Conservation (phyloP, 2,329 filamentous ascomycete genomes). For the Beauveria varroae region DNA sequence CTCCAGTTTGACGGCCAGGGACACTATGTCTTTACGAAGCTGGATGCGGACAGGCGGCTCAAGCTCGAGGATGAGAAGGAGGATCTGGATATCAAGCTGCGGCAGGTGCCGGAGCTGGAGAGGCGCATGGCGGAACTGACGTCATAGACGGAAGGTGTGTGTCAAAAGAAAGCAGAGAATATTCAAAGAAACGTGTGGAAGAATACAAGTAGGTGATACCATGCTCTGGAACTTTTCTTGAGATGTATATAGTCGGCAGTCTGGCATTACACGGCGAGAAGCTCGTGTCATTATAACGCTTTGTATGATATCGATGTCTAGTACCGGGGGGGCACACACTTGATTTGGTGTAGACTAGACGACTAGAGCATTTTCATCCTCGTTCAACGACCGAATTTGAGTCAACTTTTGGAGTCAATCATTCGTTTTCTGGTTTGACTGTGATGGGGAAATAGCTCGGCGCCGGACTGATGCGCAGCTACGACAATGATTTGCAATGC, state of each 20-base stretch:
- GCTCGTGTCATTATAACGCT: background rate
- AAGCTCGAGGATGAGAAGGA: constrained; percentile 94
- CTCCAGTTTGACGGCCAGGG: constrained; percentile 96
- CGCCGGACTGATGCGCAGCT: no score
- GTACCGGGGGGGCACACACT: background rate
- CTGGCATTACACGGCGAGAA: background rate
- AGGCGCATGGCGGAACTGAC: constrained; percentile 75
- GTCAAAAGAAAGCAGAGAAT: background rate
- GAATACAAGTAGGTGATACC: background rate
- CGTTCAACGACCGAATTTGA: no score
- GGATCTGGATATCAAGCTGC: constrained; percentile 76
- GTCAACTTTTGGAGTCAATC: no score
- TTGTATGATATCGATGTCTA: constrained; percentile 8
- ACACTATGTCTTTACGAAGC: constrained; percentile 76
- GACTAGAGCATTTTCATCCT: no score
- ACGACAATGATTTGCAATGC: no score
- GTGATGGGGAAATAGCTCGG: no score
- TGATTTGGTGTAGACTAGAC: background rate
- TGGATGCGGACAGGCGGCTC: constrained; percentile 82
- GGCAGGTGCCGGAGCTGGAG: constrained; percentile 83
- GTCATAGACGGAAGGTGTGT: background rate
- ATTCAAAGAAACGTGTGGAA: background rate
- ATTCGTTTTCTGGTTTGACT: no score
- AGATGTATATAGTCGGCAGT: constrained; percentile 2
- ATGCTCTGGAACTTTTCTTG: background rate